Evolutionary conservation across 371 early-diverging fungal species (phyloP).

Genomic region (Apophysomyces sp.): DNA sequence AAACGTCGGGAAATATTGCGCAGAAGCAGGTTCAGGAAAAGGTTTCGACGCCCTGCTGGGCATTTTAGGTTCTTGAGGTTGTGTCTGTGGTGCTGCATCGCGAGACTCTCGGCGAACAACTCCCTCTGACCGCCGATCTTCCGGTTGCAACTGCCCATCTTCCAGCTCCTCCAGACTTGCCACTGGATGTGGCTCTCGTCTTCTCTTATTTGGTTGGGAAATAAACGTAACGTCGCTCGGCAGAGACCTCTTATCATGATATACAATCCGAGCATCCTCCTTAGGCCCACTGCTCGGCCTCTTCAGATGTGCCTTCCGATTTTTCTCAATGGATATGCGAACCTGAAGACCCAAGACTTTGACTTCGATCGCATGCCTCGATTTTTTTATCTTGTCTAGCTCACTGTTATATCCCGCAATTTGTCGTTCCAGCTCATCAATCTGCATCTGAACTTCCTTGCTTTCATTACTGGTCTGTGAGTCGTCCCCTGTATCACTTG

Average conservation of each 20-base stretch:
- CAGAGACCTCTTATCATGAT: not conserved
- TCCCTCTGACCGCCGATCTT: not conserved
- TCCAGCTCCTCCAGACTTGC: not conserved
- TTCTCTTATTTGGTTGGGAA: not conserved
- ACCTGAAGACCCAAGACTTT: slow-evolving; percentile 23
- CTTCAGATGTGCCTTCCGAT: slow-evolving; percentile 5
- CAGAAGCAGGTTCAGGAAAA: not conserved
- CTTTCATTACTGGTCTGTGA: too few relatives aligned
- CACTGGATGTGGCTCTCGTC: not conserved
- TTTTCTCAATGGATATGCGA: slow-evolving; percentile 20
- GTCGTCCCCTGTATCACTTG: not conserved
- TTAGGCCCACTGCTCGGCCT: not conserved
- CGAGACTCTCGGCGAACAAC: not conserved
- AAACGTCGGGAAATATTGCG: not conserved
- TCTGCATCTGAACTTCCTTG: slow-evolving; percentile 1
- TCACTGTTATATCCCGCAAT: slow-evolving; percentile 1
- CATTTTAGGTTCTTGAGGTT: not conserved
- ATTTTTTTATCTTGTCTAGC: not conserved
- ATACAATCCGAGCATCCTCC: not conserved
- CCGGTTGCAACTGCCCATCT: not conserved
- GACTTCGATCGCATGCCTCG: slow-evolving; percentile 4
- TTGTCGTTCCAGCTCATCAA: not conserved
- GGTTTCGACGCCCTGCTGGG: not conserved
- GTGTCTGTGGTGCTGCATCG: not conserved
- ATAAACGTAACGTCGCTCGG: not conserved